These are phyloP conservation scores for Brachypodium distachyon DNA, from an alignment of 202 grass and related monocot species.

Conservation along the genomic window DNA sequence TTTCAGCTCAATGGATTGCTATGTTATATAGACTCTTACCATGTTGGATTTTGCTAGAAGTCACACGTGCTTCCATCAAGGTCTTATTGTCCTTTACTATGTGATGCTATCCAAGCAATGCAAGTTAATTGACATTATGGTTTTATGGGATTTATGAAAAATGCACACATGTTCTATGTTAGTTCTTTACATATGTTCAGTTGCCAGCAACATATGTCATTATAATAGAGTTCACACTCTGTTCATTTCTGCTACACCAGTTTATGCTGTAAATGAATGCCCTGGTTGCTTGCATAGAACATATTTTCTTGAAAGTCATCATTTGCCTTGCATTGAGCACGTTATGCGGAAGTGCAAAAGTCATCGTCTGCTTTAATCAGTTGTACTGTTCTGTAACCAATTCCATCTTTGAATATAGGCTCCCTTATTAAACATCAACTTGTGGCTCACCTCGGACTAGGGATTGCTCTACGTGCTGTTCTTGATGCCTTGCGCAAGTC, in stretches of 20 bases:
- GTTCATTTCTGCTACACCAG: not conserved
- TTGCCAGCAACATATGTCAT: not conserved
- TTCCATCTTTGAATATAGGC: slow-evolving; percentile 41
- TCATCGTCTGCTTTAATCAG: not conserved
- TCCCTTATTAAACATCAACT: slow-evolving; percentile 85
- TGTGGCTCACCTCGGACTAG: slow-evolving; percentile 57
- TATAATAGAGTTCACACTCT: not conserved
- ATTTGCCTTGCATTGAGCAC: not conserved
- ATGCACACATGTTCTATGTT: not conserved
- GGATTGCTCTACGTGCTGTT: slow-evolving; percentile 71
- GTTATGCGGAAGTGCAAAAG: not conserved
- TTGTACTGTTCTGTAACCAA: slow-evolving; percentile 4
- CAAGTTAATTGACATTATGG: not conserved
- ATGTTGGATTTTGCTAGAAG: not conserved
- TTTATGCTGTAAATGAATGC: too few species aligned
- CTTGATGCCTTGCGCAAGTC: slow-evolving; percentile 82
- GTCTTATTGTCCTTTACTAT: not conserved
- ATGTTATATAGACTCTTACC: not conserved
- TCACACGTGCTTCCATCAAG: not conserved
- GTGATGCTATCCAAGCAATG: not conserved
- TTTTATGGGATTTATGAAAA: not conserved
- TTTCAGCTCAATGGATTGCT: not conserved
- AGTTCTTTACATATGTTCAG: not conserved
- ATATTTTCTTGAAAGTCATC: not conserved
- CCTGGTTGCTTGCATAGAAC: too few species aligned